These are phyloP conservation scores for Jacaranda mimosifolia DNA, from an alignment of 257 asterid species.

Conservation along the genomic window DNA sequence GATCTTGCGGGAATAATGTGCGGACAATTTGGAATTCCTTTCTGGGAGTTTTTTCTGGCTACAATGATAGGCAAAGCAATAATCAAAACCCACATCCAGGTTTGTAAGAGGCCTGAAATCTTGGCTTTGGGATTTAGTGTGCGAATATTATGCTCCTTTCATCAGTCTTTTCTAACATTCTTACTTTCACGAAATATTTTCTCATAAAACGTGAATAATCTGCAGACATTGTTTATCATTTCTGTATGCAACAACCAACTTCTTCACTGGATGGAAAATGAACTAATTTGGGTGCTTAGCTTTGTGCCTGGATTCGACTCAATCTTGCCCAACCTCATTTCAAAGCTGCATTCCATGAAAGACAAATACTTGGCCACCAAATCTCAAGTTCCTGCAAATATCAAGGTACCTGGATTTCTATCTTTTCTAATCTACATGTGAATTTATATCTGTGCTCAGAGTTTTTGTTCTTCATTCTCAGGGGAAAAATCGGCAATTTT, in stretches of 20 bases:
- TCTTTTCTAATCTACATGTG: neutral
- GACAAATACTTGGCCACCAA: conserved; percentile 79
- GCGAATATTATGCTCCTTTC: neutral
- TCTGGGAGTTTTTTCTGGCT: conserved; percentile 90
- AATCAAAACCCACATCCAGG: conserved; percentile 96
- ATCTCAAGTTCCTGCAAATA: conserved; percentile 54
- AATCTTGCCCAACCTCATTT: conserved; percentile 60
- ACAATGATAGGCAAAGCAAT: conserved; percentile 90
- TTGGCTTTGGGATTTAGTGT: neutral
- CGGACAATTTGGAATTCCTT: conserved; percentile 91
- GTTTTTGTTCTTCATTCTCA: conserved; percentile 27
- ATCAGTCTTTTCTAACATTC: too few species aligned
- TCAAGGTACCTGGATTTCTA: conserved; percentile 53
- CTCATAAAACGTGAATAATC: conserved; percentile 12
- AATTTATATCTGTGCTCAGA: neutral
- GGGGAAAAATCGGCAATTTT: conserved; percentile 76
- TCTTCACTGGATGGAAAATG: conserved; percentile 91
- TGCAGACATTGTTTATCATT: conserved; percentile 88
- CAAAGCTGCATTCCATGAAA: conserved; percentile 85
- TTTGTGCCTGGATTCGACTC: conserved; percentile 77
- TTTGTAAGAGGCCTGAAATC: conserved; percentile 22
- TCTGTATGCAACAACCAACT: conserved; percentile 95
- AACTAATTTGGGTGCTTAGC: conserved; percentile 83
- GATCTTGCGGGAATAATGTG: conserved; percentile 99
- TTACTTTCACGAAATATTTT: neutral